Conservation (phyloP, 2,329 filamentous ascomycete species). For the Talaromyces atroroseus region DNA sequence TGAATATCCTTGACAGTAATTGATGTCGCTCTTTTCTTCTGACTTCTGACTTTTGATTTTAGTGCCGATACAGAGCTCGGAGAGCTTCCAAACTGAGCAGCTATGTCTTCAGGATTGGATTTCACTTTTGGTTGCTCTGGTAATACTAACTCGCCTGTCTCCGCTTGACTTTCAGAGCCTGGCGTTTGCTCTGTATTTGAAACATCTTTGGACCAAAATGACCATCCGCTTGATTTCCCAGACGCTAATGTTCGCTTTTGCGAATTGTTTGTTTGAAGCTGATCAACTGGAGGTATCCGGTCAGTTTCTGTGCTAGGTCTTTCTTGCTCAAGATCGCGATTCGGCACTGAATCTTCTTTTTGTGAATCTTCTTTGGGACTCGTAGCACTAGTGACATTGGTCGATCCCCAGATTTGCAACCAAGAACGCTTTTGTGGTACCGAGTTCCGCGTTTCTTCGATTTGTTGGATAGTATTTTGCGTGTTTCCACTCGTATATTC, state of each 20-base stretch:
- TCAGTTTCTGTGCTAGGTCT: slow-evolving; percentile 16
- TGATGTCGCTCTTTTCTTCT: slow-evolving; percentile 21
- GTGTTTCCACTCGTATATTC: neutral
- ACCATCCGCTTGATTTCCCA: slow-evolving; percentile 33
- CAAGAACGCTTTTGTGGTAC: slow-evolving; percentile 36
- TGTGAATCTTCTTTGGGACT: slow-evolving; percentile 21
- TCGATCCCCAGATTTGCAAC: slow-evolving; percentile 42
- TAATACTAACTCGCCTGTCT: slow-evolving; percentile 19
- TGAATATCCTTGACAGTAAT: slow-evolving; percentile 19
- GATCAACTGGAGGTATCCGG: slow-evolving; percentile 18
- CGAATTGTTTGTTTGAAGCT: slow-evolving; percentile 17
- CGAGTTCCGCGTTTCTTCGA: slow-evolving; percentile 13
- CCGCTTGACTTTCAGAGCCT: slow-evolving; percentile 10
- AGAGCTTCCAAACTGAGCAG: slow-evolving; percentile 15
- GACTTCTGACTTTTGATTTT: slow-evolving; percentile 19
- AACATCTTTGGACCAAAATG: slow-evolving; percentile 37
- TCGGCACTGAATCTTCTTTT: slow-evolving; percentile 14
- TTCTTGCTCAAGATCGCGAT: slow-evolving; percentile 14
- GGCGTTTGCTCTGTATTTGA: slow-evolving; percentile 21
- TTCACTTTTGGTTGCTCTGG: slow-evolving; percentile 17
- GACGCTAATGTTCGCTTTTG: slow-evolving; percentile 20
- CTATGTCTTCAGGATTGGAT: slow-evolving; percentile 11
- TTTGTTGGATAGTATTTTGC: neutral
- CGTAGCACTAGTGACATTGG: slow-evolving; percentile 20
- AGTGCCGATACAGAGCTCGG: slow-evolving; percentile 13